Evolutionary conservation across 169 alveolate genomes (phyloP).

Genomic region (Plasmodium inui): DNA sequence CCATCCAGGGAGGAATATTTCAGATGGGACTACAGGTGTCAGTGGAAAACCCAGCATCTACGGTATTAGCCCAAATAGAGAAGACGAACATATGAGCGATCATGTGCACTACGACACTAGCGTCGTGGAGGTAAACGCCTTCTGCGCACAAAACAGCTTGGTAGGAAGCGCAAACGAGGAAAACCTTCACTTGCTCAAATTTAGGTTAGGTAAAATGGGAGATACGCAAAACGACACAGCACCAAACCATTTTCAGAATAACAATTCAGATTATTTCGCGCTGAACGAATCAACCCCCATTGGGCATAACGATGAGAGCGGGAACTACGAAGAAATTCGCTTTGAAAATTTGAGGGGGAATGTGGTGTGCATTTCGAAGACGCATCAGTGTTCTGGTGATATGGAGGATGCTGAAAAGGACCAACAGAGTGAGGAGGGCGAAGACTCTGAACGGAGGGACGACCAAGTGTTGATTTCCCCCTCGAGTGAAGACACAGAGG

Average conservation of each 20-base stretch:
- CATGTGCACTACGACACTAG: neutral
- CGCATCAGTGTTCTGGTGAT: neutral
- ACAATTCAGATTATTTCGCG: neutral
- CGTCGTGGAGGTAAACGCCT: neutral
- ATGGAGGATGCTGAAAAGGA: neutral
- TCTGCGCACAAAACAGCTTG: neutral
- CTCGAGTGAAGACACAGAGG: neutral
- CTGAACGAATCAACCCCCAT: neutral
- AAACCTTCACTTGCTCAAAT: conserved; percentile 3
- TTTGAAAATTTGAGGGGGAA: conserved; percentile 4
- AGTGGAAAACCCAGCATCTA: neutral
- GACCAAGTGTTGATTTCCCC: neutral
- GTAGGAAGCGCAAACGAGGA: conserved; percentile 3
- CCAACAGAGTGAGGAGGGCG: neutral
- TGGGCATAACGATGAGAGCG: neutral
- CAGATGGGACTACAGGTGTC: neutral
- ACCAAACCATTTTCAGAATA: neutral
- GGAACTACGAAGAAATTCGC: neutral
- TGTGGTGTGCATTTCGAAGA: neutral
- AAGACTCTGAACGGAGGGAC: neutral
- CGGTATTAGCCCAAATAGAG: neutral
- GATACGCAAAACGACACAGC: neutral
- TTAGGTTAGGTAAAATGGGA: conserved; percentile 19
- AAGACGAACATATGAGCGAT: neutral
- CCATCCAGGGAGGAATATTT: neutral